Evolutionary conservation across 352 stramenopile genomes (phyloP).

Genomic region (Pythium rhizo-oryzae): DNA sequence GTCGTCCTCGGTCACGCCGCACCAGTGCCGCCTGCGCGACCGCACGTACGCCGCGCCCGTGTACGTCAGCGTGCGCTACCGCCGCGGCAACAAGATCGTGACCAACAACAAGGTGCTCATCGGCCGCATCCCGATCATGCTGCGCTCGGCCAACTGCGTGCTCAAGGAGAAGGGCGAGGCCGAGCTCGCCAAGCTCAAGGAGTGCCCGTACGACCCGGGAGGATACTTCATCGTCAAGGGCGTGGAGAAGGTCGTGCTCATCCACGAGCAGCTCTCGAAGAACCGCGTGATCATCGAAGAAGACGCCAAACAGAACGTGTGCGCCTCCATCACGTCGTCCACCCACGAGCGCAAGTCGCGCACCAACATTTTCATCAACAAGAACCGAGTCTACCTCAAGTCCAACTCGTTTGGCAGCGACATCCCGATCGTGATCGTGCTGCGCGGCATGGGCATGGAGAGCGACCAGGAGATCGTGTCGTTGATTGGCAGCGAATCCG

Average conservation of each 20-base stretch:
- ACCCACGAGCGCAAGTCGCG: conserved; percentile 98
- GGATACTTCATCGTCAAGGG: conserved; percentile 99
- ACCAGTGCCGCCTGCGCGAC: conserved; percentile 98
- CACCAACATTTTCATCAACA: conserved; percentile 98
- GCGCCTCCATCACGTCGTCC: conserved; percentile 97
- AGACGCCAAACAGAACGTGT: conserved; percentile 92
- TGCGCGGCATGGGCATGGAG: conserved; percentile 98
- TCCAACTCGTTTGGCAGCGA: conserved; percentile 98
- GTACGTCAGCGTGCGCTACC: conserved; percentile 99
- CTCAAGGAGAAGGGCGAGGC: conserved; percentile 94
- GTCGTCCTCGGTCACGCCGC: conserved; percentile 93
- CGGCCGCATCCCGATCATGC: conserved; percentile 98
- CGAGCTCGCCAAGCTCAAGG: conserved; percentile 96
- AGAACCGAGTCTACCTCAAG: conserved; percentile 97
- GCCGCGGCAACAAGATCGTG: conserved; percentile 96
- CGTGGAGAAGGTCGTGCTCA: conserved; percentile 99
- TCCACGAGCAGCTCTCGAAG: conserved; percentile 99
- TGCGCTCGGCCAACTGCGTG: conserved; percentile 96
- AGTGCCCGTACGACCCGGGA: conserved; percentile 99
- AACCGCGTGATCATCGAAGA: conserved; percentile 99
- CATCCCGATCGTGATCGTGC: conserved; percentile 96
- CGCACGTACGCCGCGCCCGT: conserved; percentile 99
- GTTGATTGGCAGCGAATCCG: conserved; percentile 93
- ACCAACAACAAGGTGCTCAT: conserved; percentile 98
- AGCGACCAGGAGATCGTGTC: conserved; percentile 99